phyloP scores from a whole-genome alignment of 2,329 filamentous ascomycete species.

The Ophiocordyceps sinensis region DNA sequence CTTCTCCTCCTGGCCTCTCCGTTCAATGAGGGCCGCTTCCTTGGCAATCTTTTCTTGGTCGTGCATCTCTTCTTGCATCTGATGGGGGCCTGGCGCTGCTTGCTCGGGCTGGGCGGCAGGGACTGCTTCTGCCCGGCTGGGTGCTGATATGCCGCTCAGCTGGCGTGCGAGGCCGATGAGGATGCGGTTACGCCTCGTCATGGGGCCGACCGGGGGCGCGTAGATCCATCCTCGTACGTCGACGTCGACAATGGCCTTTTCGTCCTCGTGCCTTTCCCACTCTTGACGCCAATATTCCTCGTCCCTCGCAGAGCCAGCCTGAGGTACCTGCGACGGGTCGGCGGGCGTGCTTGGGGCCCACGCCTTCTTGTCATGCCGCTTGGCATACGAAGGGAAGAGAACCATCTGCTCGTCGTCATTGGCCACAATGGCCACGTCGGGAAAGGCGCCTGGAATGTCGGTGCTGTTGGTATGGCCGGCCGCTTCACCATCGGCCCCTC shows the following conservation, averaged over 20 bases:
- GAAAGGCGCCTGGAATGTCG: conserved; percentile 61
- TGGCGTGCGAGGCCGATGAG: conserved; percentile 76
- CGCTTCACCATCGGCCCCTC: conserved; percentile 13
- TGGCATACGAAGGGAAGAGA: conserved; percentile 85
- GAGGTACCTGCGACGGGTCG: conserved; percentile 15
- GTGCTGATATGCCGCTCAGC: conserved; percentile 71
- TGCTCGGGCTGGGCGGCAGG: conserved; percentile 4
- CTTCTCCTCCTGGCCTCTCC: conserved; percentile 55
- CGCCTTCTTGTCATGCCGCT: conserved; percentile 47
- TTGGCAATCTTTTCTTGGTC: conserved; percentile 54
- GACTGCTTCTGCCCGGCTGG: conserved; percentile 25
- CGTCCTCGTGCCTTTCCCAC: conserved; percentile 68
- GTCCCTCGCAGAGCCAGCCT: conserved; percentile 33
- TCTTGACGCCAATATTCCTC: conserved; percentile 64
- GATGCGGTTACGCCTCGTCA: conserved; percentile 76
- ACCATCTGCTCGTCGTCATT: conserved; percentile 85
- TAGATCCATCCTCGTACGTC: conserved; percentile 96
- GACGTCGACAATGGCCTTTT: conserved; percentile 79
- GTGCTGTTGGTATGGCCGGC: conserved; percentile 15
- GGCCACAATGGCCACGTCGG: conserved; percentile 66
- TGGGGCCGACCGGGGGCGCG: conserved; percentile 66
- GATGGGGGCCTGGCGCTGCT: conserved; percentile 8
- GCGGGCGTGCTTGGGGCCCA: conserved; percentile 14
- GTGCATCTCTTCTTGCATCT: conserved; percentile 28
- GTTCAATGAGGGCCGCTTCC: conserved; percentile 66